Conservation (phyloP, 345 rosid genomes). For the Lepidium didymum region DNA sequence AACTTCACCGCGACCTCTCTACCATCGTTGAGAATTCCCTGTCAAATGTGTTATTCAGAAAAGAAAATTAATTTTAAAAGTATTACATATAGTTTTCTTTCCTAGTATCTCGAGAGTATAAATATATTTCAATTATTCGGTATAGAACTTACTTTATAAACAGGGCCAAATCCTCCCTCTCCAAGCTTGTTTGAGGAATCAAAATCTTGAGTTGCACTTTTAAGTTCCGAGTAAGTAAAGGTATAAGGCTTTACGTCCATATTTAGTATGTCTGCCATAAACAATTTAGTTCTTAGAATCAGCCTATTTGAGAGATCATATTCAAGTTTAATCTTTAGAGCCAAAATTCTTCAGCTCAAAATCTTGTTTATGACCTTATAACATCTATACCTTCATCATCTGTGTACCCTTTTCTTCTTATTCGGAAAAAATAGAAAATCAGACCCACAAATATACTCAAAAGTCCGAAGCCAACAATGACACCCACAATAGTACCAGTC, state of each 20-base stretch:
- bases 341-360: background rate
- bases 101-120: background rate
- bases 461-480: constrained; percentile 6
- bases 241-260: constrained; percentile 53
- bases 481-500: constrained; percentile 27
- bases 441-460: constrained; percentile 20
- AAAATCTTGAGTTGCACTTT: constrained; percentile 57
- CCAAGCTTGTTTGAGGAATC: constrained; percentile 56
- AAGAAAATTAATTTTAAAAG: constrained; percentile 2
- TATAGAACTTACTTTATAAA: constrained; percentile 40
- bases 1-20: constrained; percentile 53
- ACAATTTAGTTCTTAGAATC: background rate
- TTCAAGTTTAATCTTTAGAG: background rate
- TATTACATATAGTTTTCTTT: background rate
- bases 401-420: constrained; percentile 29
- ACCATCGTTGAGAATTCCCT: constrained; percentile 34
- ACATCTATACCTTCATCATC: constrained; percentile 53
- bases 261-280: constrained; percentile 39
- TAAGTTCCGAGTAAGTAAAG: constrained; percentile 53
- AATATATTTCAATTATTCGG: background rate
- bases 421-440: constrained; percentile 10
- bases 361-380: background rate
- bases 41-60: background rate
- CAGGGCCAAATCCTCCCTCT: constrained; percentile 80
- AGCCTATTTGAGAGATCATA: background rate